A percentile compares a stretch with the other conserved stretches of the same genome.
These are phyloP conservation scores for Xerocomellus dryophilus DNA, from an alignment of 768 basidiomycete genomes.

Conservation along the genomic window DNA sequence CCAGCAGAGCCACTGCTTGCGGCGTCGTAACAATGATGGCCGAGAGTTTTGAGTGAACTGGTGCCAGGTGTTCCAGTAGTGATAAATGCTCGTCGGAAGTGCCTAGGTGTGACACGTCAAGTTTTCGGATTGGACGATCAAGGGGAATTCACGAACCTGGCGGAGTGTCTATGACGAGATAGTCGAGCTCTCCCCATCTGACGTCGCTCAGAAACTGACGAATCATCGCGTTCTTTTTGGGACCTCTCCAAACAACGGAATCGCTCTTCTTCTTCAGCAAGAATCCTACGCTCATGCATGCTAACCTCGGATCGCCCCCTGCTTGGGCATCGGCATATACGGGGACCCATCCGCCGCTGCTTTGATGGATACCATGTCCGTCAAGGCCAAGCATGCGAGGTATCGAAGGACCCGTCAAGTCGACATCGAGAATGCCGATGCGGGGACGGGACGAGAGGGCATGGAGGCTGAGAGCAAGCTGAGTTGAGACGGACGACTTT, in stretches of 20 bases:
- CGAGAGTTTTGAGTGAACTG: conserved; percentile 71
- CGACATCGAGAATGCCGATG: conserved; percentile 90
- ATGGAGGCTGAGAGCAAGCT: conserved; percentile 86
- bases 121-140: background rate
- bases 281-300: conserved; percentile 97
- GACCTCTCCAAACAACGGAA: conserved; percentile 96
- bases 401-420: conserved; percentile 92
- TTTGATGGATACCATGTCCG: conserved; percentile 84
- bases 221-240: conserved; percentile 99
- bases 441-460: conserved; percentile 60
- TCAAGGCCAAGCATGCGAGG: conserved; percentile 94
- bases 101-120: conserved; percentile 46
- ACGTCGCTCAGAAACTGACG: conserved; percentile 92
- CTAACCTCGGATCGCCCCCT: conserved; percentile 64
- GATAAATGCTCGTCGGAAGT: conserved; percentile 99
- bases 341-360: conserved; percentile 95
- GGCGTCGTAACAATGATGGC: conserved; percentile 95
- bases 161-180: conserved; percentile 91
- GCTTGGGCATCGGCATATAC: conserved; percentile 76
- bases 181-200: conserved; percentile 93
- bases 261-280: conserved; percentile 86
- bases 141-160: conserved; percentile 62
- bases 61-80: conserved; percentile 88
- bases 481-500: conserved; percentile 93
- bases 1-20: conserved; percentile 92